Evolutionary conservation across 2,329 filamentous ascomycete genomes (phyloP).

Genomic region (Chrysoporthe deuterocubensis): DNA sequence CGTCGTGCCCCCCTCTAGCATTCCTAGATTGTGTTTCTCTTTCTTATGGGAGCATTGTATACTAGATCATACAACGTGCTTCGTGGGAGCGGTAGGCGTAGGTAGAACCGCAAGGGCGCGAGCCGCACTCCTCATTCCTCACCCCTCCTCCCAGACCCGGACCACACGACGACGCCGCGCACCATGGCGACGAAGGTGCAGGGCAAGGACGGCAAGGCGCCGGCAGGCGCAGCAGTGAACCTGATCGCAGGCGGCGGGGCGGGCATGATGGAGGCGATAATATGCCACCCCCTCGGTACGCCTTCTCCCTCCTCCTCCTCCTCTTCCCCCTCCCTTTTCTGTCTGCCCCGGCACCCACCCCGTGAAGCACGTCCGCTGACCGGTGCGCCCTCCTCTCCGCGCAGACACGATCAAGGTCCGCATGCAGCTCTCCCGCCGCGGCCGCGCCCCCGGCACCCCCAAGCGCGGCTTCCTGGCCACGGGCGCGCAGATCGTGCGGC

Average conservation of each 20-base stretch:
- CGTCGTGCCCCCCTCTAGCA: background rate
- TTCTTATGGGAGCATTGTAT: background rate
- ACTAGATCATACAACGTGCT: background rate
- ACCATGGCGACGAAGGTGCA: constrained; percentile 48
- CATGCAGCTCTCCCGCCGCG: constrained; percentile 95
- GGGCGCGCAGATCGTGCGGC: constrained; percentile 81
- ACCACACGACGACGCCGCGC: constrained; percentile 32
- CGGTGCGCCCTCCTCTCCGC: background rate
- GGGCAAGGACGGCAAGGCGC: constrained; percentile 66
- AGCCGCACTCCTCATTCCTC: background rate
- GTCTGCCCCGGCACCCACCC: background rate
- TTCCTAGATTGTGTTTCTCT: background rate
- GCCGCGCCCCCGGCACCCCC: constrained; percentile 79
- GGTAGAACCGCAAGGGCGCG: background rate
- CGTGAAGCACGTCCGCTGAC: constrained; percentile 31
- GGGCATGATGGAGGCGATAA: constrained; percentile 99
- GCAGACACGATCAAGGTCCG: constrained; percentile 96
- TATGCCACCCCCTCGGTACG: constrained; percentile 88
- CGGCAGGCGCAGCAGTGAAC: constrained; percentile 85
- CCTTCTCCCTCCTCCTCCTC: constrained; percentile 22
- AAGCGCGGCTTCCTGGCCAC: constrained; percentile 87
- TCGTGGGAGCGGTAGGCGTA: background rate
- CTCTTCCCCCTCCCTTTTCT: constrained; percentile 12
- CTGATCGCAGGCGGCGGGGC: constrained; percentile 90
- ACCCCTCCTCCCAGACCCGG: constrained; percentile 15